Evolutionary conservation across 2,329 filamentous ascomycete genomes (phyloP).

Genomic region (Phialemonium atrogriseum): DNA sequence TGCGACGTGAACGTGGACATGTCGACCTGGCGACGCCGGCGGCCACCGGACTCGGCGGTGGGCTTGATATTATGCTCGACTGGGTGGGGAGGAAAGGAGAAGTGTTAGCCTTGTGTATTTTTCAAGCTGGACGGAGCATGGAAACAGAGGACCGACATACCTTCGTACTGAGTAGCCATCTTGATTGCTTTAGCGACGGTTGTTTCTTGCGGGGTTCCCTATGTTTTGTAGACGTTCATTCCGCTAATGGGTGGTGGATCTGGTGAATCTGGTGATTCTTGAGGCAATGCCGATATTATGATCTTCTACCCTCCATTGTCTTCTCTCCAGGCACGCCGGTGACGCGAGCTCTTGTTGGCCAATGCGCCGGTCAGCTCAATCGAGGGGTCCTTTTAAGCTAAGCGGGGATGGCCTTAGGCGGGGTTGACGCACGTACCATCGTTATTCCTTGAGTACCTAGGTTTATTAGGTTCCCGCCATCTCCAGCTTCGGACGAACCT

Average conservation of each 20-base stretch:
- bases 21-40: constrained; percentile 46
- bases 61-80: constrained; percentile 58
- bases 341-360: too few relatives aligned
- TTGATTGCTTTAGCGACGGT: constrained; percentile 7
- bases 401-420: too few relatives aligned
- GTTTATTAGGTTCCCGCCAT: too few relatives aligned
- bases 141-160: constrained; percentile 21
- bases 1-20: constrained; percentile 56
- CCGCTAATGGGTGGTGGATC: not conserved
- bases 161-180: constrained; percentile 53
- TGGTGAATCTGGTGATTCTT: constrained; percentile 1
- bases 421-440: too few relatives aligned
- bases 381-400: too few relatives aligned
- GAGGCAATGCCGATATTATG: too few relatives aligned
- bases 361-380: too few relatives aligned
- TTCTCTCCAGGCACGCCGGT: too few relatives aligned
- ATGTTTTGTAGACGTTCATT: not conserved
- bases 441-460: too few relatives aligned
- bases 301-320: too few relatives aligned
- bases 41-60: constrained; percentile 25
- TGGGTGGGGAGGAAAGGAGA: constrained; percentile 20
- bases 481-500: too few relatives aligned
- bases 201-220: not conserved
- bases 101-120: constrained; percentile 3
- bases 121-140: constrained; percentile 5